phyloP scores from a whole-genome alignment of 2,329 filamentous ascomycete species.

The Rhexocercosporidium sp. region DNA sequence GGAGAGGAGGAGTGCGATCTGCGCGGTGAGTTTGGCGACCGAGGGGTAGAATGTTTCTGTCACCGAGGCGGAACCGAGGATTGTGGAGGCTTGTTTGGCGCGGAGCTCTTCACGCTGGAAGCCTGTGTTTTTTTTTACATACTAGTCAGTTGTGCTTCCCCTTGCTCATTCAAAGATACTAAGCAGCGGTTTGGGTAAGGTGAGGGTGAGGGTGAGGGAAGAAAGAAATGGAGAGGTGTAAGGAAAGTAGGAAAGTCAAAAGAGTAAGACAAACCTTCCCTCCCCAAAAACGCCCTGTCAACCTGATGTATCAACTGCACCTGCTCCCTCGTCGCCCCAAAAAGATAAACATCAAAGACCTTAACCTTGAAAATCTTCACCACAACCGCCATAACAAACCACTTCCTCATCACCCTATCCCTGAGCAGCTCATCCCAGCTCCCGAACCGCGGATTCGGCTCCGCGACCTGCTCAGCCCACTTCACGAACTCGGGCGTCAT shows the following conservation, averaged over 20 bases:
- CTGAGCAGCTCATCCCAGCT: constrained; percentile 37
- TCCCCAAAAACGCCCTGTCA: constrained; percentile 32
- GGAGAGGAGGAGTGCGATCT: constrained; percentile 47
- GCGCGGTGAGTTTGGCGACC: constrained; percentile 56
- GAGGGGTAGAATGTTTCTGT: constrained; percentile 47
- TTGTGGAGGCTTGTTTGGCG: constrained; percentile 25
- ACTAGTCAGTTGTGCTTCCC: background rate
- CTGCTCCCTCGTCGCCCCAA: constrained; percentile 32
- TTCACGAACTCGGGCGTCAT: constrained; percentile 31
- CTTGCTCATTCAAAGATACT: no score
- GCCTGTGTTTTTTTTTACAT: constrained; percentile 21
- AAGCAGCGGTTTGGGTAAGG: background rate
- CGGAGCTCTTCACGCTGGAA: constrained; percentile 33
- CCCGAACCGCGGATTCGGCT: constrained; percentile 29
- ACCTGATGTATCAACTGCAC: constrained; percentile 30
- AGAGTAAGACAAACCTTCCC: constrained; percentile 36
- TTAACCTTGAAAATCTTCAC: constrained; percentile 31
- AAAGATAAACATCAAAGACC: constrained; percentile 37
- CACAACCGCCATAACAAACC: constrained; percentile 35
- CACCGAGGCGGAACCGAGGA: constrained; percentile 27
- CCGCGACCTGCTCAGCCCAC: constrained; percentile 32
- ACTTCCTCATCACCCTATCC: constrained; percentile 31
- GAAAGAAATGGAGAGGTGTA: no score
- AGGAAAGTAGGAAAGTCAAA: no score
- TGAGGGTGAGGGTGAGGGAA: background rate